Base-by-base conservation (phyloP, 768 basidiomycete species). In the Lentinula raphanica region DNA sequence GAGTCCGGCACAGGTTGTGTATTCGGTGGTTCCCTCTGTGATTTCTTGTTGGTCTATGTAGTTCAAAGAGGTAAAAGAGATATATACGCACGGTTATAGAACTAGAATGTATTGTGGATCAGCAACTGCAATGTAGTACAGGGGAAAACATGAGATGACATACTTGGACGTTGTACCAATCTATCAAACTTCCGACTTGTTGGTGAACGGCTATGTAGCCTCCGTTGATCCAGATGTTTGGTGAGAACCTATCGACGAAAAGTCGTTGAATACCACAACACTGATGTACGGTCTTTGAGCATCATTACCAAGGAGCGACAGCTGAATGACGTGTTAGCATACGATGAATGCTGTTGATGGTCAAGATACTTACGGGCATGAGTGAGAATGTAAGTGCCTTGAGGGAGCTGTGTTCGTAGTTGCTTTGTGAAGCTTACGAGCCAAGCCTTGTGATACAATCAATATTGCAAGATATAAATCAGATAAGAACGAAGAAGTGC, bases 91-190 rank as follows among this genome's bases (percentile, higher is more conserved):
- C 77, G 76, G 59, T 80, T 78, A 59, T 80, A 79, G 64, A 78
- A 78, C 71, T 76, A 36, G 48, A 54, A 38, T 49, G 5, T n/a
- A n/a, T n/a, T n/a, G n/a, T 48, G 54, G 39, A 45, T 25, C 59
- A 56, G 21, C 54, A 32, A 7, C 4, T 45, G 27, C 12, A 13
- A 7, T 5, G 31, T 9, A 29, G 39, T n/a, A 40, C 9, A 11
- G 15, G 35, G 2, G 8, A 45, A 29, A 13, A 23, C 31, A 57
- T 66, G 62, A 68, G 56, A 66, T 68, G n/a, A 56, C 73, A 67
- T 61, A 82, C 80, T 74, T 84, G 76, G 48, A 78, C 64, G 58
- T 82, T 80, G 64, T 81, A 85, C 80, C 84, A 88, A 67, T 88
- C 86, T 64, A 88, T 88, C 25, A 79, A 67, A 61, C 67, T 72